Conservation (phyloP, 345 rosid genomes). For the Pistacia atlantica region DNA sequence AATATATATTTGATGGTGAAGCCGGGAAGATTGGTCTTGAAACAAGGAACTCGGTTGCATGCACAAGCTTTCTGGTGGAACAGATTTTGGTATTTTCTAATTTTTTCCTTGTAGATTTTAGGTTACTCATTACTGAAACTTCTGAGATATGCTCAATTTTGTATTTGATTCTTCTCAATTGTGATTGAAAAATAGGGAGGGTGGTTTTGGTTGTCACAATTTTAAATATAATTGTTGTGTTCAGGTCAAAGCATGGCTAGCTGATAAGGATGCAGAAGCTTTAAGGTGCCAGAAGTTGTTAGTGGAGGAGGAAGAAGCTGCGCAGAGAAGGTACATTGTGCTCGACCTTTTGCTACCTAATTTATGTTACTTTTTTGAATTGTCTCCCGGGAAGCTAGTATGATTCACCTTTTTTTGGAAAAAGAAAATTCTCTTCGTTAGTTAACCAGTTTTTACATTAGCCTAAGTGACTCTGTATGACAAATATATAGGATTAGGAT, state of each 20-base stretch:
- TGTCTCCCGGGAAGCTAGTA: background rate
- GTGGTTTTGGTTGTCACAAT: background rate
- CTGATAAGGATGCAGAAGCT: conserved; percentile 95
- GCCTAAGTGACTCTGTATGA: background rate
- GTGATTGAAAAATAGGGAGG: background rate
- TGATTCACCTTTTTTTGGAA: background rate
- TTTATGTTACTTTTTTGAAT: background rate
- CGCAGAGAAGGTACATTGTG: conserved; percentile 68
- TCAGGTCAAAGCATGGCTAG: conserved; percentile 89
- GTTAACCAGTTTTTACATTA: background rate
- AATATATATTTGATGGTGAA: conserved; percentile 88
- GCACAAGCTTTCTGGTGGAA: conserved; percentile 82
- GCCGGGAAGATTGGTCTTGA: conserved; percentile 79
- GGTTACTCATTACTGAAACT: background rate
- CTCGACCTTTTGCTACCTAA: background rate
- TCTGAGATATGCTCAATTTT: background rate
- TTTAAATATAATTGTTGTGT: conserved; percentile 11
- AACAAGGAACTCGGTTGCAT: conserved; percentile 82
- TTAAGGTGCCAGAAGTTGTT: conserved; percentile 88
- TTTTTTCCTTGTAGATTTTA: conserved; percentile 7
- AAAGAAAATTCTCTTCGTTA: background rate
- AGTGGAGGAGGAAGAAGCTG: conserved; percentile 98
- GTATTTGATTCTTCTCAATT: background rate
- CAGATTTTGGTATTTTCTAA: conserved; percentile 68
- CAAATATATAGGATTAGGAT: background rate